Base-by-base conservation (phyloP, 768 basidiomycete genomes). In the Sarcomyxa edulis region DNA sequence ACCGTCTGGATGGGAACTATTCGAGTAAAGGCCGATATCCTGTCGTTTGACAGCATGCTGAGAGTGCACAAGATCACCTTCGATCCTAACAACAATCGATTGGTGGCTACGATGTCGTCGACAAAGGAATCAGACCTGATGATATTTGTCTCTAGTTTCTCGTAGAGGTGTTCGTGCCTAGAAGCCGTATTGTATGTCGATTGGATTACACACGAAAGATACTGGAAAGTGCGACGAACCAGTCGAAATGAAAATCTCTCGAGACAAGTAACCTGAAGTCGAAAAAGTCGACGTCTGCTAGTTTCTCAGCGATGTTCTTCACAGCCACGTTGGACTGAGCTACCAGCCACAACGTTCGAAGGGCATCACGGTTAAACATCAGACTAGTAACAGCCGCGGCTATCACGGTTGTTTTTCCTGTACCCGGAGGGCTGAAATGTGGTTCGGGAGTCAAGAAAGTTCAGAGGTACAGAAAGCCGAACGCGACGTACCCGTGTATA, bases 281-380 rank as follows among this genome's bases (percentile, higher is more conserved):
- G 1, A 51, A 27, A 33, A 80, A 67, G 4, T 55, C 59, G 44
- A 71, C 60, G 1, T 64, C 54, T 2, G 62, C 67, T 9, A 87
- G 54, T 48, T 83, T 86, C 49, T 84, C 83, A 12, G 84, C 84
- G 47, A 87, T 83, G 46, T 86, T 86, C 56, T 84, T 86, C 24
- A 88, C 83, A 22, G 84, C 85, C 37, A 87, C 74, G 55, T 88
- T 87, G 7, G 81, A 81, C 45, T 86, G 82, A 3, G 84, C 80
- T 37, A 80, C 59, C 7, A 88, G 66, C 77, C 81, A 88, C 7
- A 84, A 59, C 0, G 72, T 66, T 3, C 40, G 39, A 28, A 53
- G 44, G 20, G 55, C 55, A 2, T 38, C 40, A 35, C 11, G 25
- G 9, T 28, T 21, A 27, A 39, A n/a, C 14, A 64, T 51, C 35